Conservation (phyloP, 2,329 filamentous ascomycete species). For the Bipolaris oryzae region DNA sequence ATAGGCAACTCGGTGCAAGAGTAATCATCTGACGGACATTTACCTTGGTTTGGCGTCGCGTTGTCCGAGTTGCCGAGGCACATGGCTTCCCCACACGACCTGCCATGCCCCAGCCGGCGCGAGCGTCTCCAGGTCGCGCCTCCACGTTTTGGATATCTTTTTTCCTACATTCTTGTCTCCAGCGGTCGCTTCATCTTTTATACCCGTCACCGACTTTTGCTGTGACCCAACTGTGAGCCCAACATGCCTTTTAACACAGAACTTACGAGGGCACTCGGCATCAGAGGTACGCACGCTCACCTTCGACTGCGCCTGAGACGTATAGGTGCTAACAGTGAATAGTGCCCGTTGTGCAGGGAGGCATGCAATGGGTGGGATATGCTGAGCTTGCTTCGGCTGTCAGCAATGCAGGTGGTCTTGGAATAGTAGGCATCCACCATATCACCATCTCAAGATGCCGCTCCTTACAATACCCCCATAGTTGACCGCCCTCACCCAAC, state of each 20-base stretch:
- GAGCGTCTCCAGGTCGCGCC: constrained; percentile 16
- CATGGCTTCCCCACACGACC: constrained; percentile 35
- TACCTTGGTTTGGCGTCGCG: constrained; percentile 20
- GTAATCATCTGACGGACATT: constrained; percentile 14
- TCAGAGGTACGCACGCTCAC: constrained; percentile 49
- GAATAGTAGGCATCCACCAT: constrained; percentile 58
- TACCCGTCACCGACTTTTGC: neutral
- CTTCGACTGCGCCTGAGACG: neutral
- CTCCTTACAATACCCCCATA: constrained; percentile 27
- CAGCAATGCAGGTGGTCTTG: constrained; percentile 71
- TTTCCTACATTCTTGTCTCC: neutral
- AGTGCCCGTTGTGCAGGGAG: constrained; percentile 84
- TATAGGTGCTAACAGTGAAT: constrained; percentile 51
- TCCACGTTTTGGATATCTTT: constrained; percentile 14
- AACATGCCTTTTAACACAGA: constrained; percentile 69
- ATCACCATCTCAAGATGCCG: neutral
- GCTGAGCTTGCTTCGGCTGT: constrained; percentile 78
- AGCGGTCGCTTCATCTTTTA: neutral
- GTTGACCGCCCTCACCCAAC: constrained; percentile 89
- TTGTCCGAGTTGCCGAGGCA: constrained; percentile 36
- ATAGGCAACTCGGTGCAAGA: constrained; percentile 1
- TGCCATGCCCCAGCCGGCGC: constrained; percentile 20
- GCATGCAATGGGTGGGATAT: constrained; percentile 86
- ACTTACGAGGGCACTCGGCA: constrained; percentile 66
- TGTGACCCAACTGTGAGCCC: constrained; percentile 1